These are phyloP conservation scores for Pulveroboletus ravenelii DNA, from an alignment of 768 basidiomycete species.

Conservation along the genomic window DNA sequence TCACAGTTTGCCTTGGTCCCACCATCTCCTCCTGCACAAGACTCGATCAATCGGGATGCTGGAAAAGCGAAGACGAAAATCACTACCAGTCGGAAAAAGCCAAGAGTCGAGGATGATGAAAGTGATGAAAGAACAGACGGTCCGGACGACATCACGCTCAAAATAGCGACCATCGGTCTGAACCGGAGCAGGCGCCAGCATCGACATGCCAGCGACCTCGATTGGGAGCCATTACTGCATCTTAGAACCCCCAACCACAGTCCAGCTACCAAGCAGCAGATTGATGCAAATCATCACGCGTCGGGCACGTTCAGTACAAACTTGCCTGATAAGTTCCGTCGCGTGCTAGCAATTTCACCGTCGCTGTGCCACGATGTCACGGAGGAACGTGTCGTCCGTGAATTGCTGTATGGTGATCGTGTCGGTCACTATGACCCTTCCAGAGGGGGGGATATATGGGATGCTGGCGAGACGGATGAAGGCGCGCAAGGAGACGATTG, in stretches of 20 bases:
- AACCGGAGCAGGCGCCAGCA: constrained; percentile 8
- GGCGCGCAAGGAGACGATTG: constrained; percentile 44
- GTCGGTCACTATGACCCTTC: constrained; percentile 53
- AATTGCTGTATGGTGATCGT: constrained; percentile 55
- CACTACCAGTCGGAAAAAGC: constrained; percentile 45
- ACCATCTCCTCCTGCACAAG: constrained; percentile 61
- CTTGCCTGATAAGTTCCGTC: constrained; percentile 62
- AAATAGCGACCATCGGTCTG: constrained; percentile 16
- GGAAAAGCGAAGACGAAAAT: constrained; percentile 38
- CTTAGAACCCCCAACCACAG: constrained; percentile 23
- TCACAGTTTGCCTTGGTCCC: constrained; percentile 45
- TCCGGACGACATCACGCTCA: constrained; percentile 16
- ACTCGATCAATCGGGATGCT: constrained; percentile 27
- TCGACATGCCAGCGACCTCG: constrained; percentile 17
- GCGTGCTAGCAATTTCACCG: constrained; percentile 58
- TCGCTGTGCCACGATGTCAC: constrained; percentile 37
- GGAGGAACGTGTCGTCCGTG: constrained; percentile 52
- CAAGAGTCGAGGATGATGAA: constrained; percentile 36
- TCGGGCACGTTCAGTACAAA: constrained; percentile 45
- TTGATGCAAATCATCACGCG: constrained; percentile 33
- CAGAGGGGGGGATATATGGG: constrained; percentile 74
- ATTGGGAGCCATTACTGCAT: constrained; percentile 30
- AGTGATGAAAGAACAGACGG: constrained; percentile 24
- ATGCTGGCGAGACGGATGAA: constrained; percentile 58
- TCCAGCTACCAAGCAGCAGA: constrained; percentile 6